Percentiles rank a stretch among this genome's conserved stretches.
These are phyloP conservation scores for Saprolegnia diclina DNA, from an alignment of 352 stramenopile genomes.

Conservation along the genomic window DNA sequence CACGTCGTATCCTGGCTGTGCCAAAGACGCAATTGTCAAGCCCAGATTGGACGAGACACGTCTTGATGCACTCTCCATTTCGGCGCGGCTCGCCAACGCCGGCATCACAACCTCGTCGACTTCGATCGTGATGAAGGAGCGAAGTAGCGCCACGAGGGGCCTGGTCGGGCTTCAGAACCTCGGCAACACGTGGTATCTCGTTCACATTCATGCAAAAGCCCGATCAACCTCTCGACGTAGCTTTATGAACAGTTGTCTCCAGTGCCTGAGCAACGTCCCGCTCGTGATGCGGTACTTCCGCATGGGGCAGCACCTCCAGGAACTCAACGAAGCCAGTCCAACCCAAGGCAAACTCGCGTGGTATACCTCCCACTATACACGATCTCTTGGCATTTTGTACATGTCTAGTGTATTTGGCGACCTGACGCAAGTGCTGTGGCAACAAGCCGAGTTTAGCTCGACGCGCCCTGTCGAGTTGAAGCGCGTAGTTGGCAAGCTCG, in stretches of 20 bases:
- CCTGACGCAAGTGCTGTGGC: constrained; percentile 65
- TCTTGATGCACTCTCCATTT: constrained; percentile 11
- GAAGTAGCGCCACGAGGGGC: constrained; percentile 31
- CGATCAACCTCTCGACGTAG: no score
- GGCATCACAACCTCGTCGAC: background rate
- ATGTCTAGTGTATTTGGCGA: constrained; percentile 52
- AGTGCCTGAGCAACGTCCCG: constrained; percentile 58
- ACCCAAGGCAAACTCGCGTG: constrained; percentile 53
- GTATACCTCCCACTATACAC: constrained; percentile 30
- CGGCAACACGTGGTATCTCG: constrained; percentile 64
- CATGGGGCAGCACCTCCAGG: constrained; percentile 22
- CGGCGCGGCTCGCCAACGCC: background rate
- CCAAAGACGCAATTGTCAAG: constrained; percentile 3
- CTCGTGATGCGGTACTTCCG: constrained; percentile 30
- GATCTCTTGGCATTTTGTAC: no score
- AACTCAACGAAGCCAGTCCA: constrained; percentile 53
- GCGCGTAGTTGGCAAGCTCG: constrained; percentile 63
- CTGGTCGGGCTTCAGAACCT: constrained; percentile 69
- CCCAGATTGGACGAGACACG: background rate
- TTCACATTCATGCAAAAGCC: no score
- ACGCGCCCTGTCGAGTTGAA: constrained; percentile 64
- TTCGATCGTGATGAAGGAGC: constrained; percentile 22
- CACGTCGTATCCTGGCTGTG: background rate
- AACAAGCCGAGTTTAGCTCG: constrained; percentile 44
- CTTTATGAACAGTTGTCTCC: constrained; percentile 85